A percentile compares a stretch with the other conserved stretches of the same genome.
Conservation (phyloP, 73 alveolate genomes). For the Effrenium voratum region DNA sequence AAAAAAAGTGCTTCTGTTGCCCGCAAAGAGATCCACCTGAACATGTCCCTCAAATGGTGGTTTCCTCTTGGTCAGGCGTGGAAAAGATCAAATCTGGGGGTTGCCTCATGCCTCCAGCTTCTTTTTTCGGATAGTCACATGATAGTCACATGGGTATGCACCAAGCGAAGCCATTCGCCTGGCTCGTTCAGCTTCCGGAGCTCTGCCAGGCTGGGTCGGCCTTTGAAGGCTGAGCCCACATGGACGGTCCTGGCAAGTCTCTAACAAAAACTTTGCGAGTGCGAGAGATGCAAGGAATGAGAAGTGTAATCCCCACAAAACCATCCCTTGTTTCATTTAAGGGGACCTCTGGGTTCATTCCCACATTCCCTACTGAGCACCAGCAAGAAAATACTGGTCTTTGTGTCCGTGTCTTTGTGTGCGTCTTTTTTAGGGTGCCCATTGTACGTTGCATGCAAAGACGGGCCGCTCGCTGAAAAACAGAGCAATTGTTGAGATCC, state of each 20-base stretch:
- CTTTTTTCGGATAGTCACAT: too few relatives aligned
- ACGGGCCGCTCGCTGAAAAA: too few relatives aligned
- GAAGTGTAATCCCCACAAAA: neutral
- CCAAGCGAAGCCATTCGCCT: constrained; percentile 18
- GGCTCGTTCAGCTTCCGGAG: constrained; percentile 58
- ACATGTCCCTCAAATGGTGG: too few relatives aligned
- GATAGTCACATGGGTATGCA: too few relatives aligned
- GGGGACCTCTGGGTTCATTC: neutral
- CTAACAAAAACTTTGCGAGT: too few relatives aligned
- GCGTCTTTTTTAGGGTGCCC: too few relatives aligned
- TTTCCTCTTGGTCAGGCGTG: too few relatives aligned
- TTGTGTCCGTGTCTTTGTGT: neutral
- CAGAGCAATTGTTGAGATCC: too few relatives aligned
- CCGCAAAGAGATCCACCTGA: neutral
- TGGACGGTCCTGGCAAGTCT: constrained; percentile 49
- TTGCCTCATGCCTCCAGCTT: too few relatives aligned
- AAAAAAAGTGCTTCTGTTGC: neutral
- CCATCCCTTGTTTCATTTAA: neutral
- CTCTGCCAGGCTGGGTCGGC: constrained; percentile 63
- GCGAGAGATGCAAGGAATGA: neutral
- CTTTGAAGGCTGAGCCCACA: constrained; percentile 47
- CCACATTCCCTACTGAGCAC: neutral
- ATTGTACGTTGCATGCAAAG: too few relatives aligned
- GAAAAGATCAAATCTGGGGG: too few relatives aligned
- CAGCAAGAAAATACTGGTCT: neutral